Evolutionary conservation across 768 basidiomycete species (phyloP), one percentile per base, ranked within the genome.

Genomic region (Lactarius hatsudake): DNA sequence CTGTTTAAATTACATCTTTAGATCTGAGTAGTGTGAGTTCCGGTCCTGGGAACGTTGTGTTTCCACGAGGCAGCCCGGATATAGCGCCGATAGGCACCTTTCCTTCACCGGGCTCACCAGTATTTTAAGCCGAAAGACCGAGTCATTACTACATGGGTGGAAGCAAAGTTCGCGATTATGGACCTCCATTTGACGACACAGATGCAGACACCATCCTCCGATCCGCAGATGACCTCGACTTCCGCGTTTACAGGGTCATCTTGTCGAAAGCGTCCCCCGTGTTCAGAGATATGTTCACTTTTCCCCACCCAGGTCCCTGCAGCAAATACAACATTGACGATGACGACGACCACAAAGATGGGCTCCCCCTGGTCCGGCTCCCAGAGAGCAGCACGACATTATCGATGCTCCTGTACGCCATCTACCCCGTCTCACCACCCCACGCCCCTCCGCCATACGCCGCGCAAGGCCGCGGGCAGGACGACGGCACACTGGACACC

Each of bases 181-280:
- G 62, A 23, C 36, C 62, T 28, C 67, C 67, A 17, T 68, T 64
- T 30, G 58, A 61, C 53, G 67, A 68, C 10, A 42, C 63, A 15
- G 67, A 68, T 45, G 67, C 63, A 32, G 71, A 73, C 59, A 43
- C 66, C 58, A 48, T 68, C 58, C 38, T 73, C 7, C 66, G 63
- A 10, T 73, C 72, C 3, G 30, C 36, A 2, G 72, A 73, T 40
- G 38, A 56, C 40, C 28, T 68, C n/a, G 55, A 66, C 28, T 72
- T 69, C 38, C 63, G 26, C 17, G 66, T 70, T 20, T 65, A 73
- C 43, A 62, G 56, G 30, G 38, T 65, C 34, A 61, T 73, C 43
- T 26, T 73, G 5, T 61, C 53, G 23, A 68, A 68, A 51, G 67
- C 66, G 8, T 70, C 69, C n/a, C 62, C 62, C 32, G 53, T 68